These are phyloP conservation scores for Astrocystis sublimbata DNA, from an alignment of 495 filamentous ascomycete genomes.

Conservation along the genomic window DNA sequence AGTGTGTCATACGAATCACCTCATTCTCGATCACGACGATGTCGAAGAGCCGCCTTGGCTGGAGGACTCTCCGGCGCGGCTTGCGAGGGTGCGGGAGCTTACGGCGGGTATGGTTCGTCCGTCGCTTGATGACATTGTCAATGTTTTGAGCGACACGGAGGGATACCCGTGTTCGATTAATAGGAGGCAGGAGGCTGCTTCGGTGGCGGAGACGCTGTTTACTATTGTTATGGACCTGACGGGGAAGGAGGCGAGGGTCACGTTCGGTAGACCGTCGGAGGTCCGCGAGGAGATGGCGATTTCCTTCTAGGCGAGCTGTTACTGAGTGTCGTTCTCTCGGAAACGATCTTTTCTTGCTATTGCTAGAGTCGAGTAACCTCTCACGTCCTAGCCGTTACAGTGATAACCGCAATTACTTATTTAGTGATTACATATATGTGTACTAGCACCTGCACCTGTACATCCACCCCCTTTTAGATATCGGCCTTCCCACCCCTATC, in stretches of 20 bases:
- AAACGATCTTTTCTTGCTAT: background rate
- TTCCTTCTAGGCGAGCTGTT: conserved; percentile 22
- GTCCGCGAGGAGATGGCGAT: conserved; percentile 22
- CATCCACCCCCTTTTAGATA: too few species aligned
- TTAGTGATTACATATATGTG: too few species aligned
- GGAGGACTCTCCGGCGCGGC: conserved; percentile 53
- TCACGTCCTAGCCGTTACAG: too few species aligned
- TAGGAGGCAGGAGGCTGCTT: conserved; percentile 22
- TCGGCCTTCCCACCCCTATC: conserved; percentile 4
- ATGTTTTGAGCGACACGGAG: conserved; percentile 26
- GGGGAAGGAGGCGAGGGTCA: conserved; percentile 36
- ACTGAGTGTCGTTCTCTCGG: background rate
- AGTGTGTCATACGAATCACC: conserved; percentile 66
- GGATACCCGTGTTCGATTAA: conserved; percentile 30
- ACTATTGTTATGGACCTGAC: conserved; percentile 52
- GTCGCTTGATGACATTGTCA: conserved; percentile 21
- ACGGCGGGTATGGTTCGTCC: conserved; percentile 30
- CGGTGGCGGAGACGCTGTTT: conserved; percentile 43
- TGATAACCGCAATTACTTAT: too few species aligned
- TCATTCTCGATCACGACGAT: conserved; percentile 38
- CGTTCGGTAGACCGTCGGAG: conserved; percentile 45
- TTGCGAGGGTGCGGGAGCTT: conserved; percentile 49
- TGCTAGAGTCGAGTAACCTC: too few species aligned
- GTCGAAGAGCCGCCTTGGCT: conserved; percentile 54
- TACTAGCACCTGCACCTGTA: too few species aligned